Percentiles rank a stretch among this genome's conserved stretches.
phyloP scores from a whole-genome alignment of 306 rosid species.

The Hylodesmum podocarpum region DNA sequence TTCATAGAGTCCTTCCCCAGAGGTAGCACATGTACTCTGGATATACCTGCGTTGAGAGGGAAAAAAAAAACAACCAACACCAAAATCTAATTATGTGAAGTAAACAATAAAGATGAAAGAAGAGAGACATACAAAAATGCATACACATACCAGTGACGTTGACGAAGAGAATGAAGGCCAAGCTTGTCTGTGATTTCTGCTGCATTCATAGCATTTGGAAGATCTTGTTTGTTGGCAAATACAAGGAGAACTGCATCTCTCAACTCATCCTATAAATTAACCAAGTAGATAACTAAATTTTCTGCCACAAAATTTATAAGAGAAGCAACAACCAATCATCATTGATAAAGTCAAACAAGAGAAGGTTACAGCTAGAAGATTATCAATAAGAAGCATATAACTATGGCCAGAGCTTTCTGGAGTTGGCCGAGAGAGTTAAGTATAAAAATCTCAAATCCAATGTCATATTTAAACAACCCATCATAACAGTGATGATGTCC shows the following conservation, averaged over 20 bases:
- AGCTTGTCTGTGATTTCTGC: slow-evolving; percentile 45
- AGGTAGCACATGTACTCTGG: slow-evolving; percentile 43
- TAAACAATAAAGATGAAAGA: background rate
- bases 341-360: background rate
- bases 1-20: slow-evolving; percentile 46
- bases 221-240: slow-evolving; percentile 49
- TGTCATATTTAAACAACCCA: background rate
- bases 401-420: background rate
- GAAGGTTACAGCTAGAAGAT: background rate
- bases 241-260: slow-evolving; percentile 45
- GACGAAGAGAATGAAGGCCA: slow-evolving; percentile 44
- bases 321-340: background rate
- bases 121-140: background rate
- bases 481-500: background rate
- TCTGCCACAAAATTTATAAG: background rate
- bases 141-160: slow-evolving; percentile 39
- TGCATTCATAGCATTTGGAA: slow-evolving; percentile 47
- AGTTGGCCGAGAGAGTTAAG: background rate
- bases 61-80: background rate
- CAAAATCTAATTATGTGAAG: background rate
- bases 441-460: background rate
- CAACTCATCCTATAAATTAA: slow-evolving; percentile 34
- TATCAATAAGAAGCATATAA: background rate
- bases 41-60: slow-evolving; percentile 26
- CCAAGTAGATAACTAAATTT: slow-evolving; percentile 2